Conservation (phyloP, 176 grass and related monocot species). For the Zea luxurians region DNA sequence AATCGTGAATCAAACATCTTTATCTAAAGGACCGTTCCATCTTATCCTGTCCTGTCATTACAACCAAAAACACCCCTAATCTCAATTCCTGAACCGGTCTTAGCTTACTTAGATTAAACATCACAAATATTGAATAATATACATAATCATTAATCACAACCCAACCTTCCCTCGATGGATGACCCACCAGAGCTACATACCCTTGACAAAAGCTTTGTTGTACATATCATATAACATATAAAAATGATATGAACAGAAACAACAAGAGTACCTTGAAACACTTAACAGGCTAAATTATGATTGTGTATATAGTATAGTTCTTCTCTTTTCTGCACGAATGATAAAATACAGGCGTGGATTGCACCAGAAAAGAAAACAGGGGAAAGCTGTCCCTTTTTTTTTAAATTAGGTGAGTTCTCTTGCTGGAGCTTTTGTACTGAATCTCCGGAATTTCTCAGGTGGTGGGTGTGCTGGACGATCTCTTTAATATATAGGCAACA, state of each 20-base stretch:
- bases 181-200: conserved; percentile 32
- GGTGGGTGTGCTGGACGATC: conserved; percentile 8
- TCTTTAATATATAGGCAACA: conserved; percentile 8
- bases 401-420: conserved; percentile 9
- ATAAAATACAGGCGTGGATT: conserved; percentile 11
- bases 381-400: conserved; percentile 22
- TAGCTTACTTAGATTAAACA: conserved; percentile 52
- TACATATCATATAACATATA: not conserved
- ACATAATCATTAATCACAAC: conserved; percentile 19
- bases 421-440: conserved; percentile 10
- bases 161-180: conserved; percentile 11
- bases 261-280: too few species aligned
- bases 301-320: not conserved
- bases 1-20: too few species aligned
- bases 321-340: conserved; percentile 15
- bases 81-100: conserved; percentile 11
- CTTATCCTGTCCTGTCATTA: too few species aligned
- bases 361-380: not conserved
- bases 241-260: too few species aligned
- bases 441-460: not conserved
- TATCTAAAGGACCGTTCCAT: too few species aligned
- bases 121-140: conserved; percentile 42
- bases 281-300: too few species aligned
- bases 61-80: conserved; percentile 8
- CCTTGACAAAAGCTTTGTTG: not conserved